Evolutionary conservation across 2,329 filamentous ascomycete genomes (phyloP).

Genomic region (Dactylellina drechsleri): DNA sequence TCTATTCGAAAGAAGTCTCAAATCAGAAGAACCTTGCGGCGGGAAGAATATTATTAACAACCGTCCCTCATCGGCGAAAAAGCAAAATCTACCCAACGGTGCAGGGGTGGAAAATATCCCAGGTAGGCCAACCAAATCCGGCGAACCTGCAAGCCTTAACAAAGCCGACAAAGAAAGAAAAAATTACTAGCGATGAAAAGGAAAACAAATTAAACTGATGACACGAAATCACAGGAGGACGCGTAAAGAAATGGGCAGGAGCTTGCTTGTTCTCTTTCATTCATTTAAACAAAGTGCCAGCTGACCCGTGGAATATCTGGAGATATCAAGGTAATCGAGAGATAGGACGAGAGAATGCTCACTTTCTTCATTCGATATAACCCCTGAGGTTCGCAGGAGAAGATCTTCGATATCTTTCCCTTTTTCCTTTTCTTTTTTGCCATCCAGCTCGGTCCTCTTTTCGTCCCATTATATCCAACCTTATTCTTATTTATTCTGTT

Average conservation of each 20-base stretch:
- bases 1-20: conserved; percentile 5
- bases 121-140: conserved; percentile 45
- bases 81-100: conserved; percentile 31
- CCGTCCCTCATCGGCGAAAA: conserved; percentile 16
- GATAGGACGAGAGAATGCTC: conserved; percentile 4
- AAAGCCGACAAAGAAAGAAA: background rate
- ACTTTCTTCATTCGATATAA: conserved; percentile 5
- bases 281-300: background rate
- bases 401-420: too few relatives aligned
- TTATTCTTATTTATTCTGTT: background rate
- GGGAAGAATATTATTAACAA: background rate
- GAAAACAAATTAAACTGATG: conserved; percentile 53
- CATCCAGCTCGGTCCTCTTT: too few relatives aligned
- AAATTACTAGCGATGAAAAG: conserved; percentile 38
- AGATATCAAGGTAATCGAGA: conserved; percentile 1
- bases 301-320: conserved; percentile 25
- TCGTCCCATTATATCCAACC: too few relatives aligned
- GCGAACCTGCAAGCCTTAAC: conserved; percentile 37
- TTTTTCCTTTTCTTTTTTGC: background rate
- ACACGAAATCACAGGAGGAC: conserved; percentile 55
- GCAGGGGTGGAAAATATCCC: background rate
- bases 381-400: too few relatives aligned
- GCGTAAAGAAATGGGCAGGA: conserved; percentile 34
- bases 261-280: conserved; percentile 11
- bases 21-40: background rate